Base-by-base conservation (phyloP, 2,329 filamentous ascomycete genomes). In the Penicillium sp. region DNA sequence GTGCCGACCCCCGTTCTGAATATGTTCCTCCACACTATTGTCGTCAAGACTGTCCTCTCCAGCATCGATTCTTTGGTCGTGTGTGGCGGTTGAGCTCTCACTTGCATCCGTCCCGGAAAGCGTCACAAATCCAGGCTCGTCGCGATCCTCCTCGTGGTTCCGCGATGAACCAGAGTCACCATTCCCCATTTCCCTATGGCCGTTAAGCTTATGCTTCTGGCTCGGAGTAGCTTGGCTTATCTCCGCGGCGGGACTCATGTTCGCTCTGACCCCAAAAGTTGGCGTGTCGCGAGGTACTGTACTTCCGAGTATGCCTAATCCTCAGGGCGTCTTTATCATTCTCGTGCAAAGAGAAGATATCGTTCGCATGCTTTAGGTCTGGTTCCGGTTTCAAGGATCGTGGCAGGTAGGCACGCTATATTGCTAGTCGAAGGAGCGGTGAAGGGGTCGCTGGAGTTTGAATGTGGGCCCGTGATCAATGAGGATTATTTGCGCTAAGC, bases 161-260 rank as follows among this genome's bases (percentile, higher is more conserved):
- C 3, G 2, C 0, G 14, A 35, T 42, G n/a, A 17, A 38, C 17
- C 5, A 35, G 38, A 7, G 5, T 17, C 25, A 43, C 39, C 34
- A 10, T 15, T 15, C 12, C 59, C 48, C 53, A 38, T 39, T 37
- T 49, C 47, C 34, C 42, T 31, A 52, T 59, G 39, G 17, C 55
- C 62, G 8, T 53, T 34, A 35, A 52, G 55, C 48, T 58, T 60
- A 42, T 22, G 7, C 47, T 54, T 43, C 35, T 59, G 49, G 38
- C 39, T 25, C 38, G 55, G 39, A 37, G 7, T 5, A 55, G 42
- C 39, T 38, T 54, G 54, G 20, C 25, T 43, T 43, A 35, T 51
- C 20, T 61, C 55, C 42, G 39, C 39, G 6, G 22, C 38, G 22
- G 55, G 56, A 10, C 37, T 54, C 62, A 66, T 64, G 11, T 3